Evolutionary conservation across 805 yeast genomes (phyloP), one percentile per base, ranked within the genome.

Genomic region (Wickerhamomyces chambardii): DNA sequence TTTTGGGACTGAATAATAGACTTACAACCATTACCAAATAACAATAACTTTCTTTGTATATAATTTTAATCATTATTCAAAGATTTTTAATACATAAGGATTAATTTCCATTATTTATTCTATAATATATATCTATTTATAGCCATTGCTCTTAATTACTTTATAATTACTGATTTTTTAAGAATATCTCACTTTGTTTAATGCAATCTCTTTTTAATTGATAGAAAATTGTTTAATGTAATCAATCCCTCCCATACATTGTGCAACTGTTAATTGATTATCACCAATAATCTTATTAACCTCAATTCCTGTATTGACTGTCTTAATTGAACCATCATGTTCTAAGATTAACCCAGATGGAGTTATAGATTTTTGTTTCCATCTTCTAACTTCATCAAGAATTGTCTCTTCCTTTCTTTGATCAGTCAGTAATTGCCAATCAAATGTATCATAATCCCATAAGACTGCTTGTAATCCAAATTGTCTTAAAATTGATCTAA

Each of bases 371-470:
- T 55, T 55, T 4, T 32, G 22, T 33, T 59, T 59, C 82, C 90
- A 86, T 7, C 48, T 47, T 3, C 49, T 51, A 3, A 84, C 76
- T 28, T 81, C 86, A 3, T 52, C 51, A 30, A 68, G 59, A 28
- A 89, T 75, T 29, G 71, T 70, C 2, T 53, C 51, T 36, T 72
- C 75, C 1, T 75, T 66, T 44, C 70, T 68, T 16, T 70, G 66
- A 17, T 64, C 64, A 3, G 68, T 64, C 28, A 73, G 64, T 51
- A 87, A 59, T 53, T 75, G 75, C 97, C 97, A 90, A 57, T 90
- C 97, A 59, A 79, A 78, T 0, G 95, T 75, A 57, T 90, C 97
- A 48, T 70, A 74, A 52, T 86, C 92, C 98, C 97, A 90, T 25
- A 90, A 58, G 18, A 83, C 96, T 5, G 84, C 75, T 48, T 80